phyloP scores from a whole-genome alignment of 2,329 filamentous ascomycete species.

The Fusarium napiforme region DNA sequence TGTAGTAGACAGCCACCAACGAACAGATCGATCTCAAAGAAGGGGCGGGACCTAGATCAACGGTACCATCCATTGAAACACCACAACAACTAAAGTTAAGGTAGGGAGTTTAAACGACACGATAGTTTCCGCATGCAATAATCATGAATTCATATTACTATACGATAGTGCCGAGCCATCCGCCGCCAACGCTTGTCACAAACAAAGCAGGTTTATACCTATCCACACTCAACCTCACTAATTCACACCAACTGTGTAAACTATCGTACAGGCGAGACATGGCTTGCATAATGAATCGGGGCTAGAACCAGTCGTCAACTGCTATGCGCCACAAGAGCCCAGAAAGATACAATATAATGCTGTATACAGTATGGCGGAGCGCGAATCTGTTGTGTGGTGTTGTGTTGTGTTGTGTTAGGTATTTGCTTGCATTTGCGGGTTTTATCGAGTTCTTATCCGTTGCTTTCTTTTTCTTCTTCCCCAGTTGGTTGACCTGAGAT shows the following conservation, averaged over 20 bases:
- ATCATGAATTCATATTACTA: conserved; percentile 3
- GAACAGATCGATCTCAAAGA: conserved; percentile 31
- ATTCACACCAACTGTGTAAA: conserved; percentile 7
- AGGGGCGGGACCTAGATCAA: conserved; percentile 28
- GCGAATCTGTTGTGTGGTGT: not conserved
- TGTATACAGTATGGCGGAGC: conserved; percentile 20
- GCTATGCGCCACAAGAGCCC: conserved; percentile 31
- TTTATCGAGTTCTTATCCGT: conserved; percentile 8
- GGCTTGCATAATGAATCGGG: conserved; percentile 39
- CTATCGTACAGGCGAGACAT: conserved; percentile 37
- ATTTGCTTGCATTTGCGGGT: conserved; percentile 15
- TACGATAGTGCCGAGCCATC: conserved; percentile 29
- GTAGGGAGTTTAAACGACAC: not conserved
- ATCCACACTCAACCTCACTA: not conserved
- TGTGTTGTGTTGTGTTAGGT: not conserved
- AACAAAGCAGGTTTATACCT: conserved; percentile 19
- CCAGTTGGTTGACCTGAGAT: conserved; percentile 40
- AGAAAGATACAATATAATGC: conserved; percentile 5
- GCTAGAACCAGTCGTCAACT: conserved; percentile 25
- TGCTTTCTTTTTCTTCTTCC: conserved; percentile 3
- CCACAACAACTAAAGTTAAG: conserved; percentile 10
- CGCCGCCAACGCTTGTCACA: conserved; percentile 6
- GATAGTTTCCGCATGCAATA: conserved; percentile 35
- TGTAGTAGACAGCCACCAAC: conserved; percentile 34
- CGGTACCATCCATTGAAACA: conserved; percentile 18